Evolutionary conservation across 306 rosid species (phyloP), one percentile per base, ranked within the genome.

Genomic region (Parietaria judaica): DNA sequence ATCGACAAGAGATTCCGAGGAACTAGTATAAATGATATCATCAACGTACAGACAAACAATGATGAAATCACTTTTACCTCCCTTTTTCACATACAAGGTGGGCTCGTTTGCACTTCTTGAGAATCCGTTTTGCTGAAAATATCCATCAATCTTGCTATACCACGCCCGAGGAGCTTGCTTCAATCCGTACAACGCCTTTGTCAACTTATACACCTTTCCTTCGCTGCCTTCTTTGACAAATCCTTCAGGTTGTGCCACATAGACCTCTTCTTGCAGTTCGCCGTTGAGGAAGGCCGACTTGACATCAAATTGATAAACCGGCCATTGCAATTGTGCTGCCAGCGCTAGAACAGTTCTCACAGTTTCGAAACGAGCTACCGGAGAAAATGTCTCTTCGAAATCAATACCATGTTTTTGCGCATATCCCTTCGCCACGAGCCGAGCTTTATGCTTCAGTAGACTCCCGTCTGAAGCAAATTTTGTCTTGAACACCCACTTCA

Each of bases 41-140:
- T 23, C 31, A 23, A 23, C 31, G 31, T 23, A 23, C 31, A 45
- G 8, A 7, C n/a, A 41, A 8, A 44, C 38, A 14, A 61, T 11
- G 37, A 44, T 45, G 14, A 45, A 11, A 44, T 47, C 16, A 16
- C 34, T 38, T 11, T 1, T 61, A 44, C 41, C 54, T 61, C 12
- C 1, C 16, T 23, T 45, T 17, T 61, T 23, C 15, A 61, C 3
- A 4, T 45, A 45, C 6, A 45, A 17, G 2, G 54, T 47, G 36
- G 39, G 66, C 38, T 61, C 54, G 9, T 61, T 61, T 39, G 46
- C 66, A 61, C 66, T 61, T 47, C 54, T 61, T 47, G 11, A 8
- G 34, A 47, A 45, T 3, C 52, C 52, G 31, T 23, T 23, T 23
- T 23, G 31, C 31, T 23, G 31, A 23, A 23, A 23, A 23, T 23